Conservation (phyloP, 768 basidiomycete genomes). For the Phaffia australis region DNA sequence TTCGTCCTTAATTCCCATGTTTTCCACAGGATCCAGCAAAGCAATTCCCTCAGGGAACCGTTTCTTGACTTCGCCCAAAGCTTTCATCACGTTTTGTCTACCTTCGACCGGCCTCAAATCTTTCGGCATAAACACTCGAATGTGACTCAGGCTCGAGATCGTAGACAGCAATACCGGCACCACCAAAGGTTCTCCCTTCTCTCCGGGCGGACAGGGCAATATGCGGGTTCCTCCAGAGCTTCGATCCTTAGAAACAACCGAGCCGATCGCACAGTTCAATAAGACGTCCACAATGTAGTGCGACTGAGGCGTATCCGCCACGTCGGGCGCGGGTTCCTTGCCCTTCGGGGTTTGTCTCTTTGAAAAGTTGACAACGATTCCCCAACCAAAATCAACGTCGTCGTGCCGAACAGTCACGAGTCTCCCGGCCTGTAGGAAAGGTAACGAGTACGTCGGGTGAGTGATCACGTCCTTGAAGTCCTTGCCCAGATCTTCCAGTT, state of each 20-base stretch:
- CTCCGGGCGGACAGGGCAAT: slow-evolving; percentile 57
- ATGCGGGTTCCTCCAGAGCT: slow-evolving; percentile 50
- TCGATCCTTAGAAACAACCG: slow-evolving; percentile 49
- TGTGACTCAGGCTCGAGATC: slow-evolving; percentile 70
- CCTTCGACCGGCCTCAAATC: slow-evolving; percentile 67
- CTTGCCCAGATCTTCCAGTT: slow-evolving; percentile 73
- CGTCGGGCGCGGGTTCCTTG: slow-evolving; percentile 47
- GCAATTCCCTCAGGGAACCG: slow-evolving; percentile 80
- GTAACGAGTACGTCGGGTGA: slow-evolving; percentile 86
- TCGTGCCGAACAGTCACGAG: slow-evolving; percentile 83
- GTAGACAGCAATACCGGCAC: slow-evolving; percentile 82
- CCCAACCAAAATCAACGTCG: slow-evolving; percentile 91
- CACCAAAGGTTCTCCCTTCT: slow-evolving; percentile 72
- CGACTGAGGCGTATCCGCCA: slow-evolving; percentile 67
- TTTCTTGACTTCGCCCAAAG: slow-evolving; percentile 77
- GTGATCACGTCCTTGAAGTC: slow-evolving; percentile 90
- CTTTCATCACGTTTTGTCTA: slow-evolving; percentile 79
- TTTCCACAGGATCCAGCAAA: slow-evolving; percentile 77
- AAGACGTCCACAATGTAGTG: slow-evolving; percentile 91
- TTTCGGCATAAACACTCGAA: slow-evolving; percentile 80
- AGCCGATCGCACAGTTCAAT: slow-evolving; percentile 61
- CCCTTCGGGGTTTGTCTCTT: slow-evolving; percentile 71
- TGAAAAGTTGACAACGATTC: slow-evolving; percentile 80
- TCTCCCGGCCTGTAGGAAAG: slow-evolving; percentile 84
- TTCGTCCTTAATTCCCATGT: slow-evolving; percentile 92